phyloP scores from a whole-genome alignment of 495 filamentous ascomycete species.

The Hypomontagnella submonticulosa region DNA sequence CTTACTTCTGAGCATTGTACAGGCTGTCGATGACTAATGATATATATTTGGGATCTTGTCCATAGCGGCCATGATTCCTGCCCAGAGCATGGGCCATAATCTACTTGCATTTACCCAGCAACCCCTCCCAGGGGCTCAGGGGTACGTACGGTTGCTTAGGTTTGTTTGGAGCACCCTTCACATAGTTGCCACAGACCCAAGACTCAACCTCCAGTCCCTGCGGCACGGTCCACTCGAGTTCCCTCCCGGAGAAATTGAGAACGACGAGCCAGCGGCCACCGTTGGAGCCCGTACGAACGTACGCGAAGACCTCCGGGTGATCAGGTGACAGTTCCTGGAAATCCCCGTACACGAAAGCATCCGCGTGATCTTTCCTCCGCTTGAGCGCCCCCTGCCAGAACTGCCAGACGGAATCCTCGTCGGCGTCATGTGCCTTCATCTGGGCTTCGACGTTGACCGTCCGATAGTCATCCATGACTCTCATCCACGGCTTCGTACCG shows the following conservation, averaged over 20 bases:
- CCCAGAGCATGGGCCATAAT: not conserved
- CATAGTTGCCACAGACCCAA: constrained; percentile 37
- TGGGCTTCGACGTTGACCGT: constrained; percentile 60
- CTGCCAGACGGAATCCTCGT: constrained; percentile 52
- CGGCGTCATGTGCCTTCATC: constrained; percentile 29
- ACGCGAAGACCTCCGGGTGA: constrained; percentile 45
- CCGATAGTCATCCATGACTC: constrained; percentile 56
- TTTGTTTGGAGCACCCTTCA: constrained; percentile 25
- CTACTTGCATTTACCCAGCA: constrained; percentile 33
- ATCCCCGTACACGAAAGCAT: constrained; percentile 70
- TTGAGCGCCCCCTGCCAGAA: constrained; percentile 60
- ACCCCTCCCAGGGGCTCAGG: constrained; percentile 43
- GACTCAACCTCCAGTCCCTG: constrained; percentile 19
- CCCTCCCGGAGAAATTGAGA: constrained; percentile 43
- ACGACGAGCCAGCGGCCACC: constrained; percentile 45
- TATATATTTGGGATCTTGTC: not conserved
- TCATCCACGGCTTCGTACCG: constrained; percentile 62
- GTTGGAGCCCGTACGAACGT: constrained; percentile 39
- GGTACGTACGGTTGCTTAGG: constrained; percentile 31
- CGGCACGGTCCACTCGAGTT: constrained; percentile 40
- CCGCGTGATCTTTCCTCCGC: constrained; percentile 61
- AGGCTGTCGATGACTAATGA: not conserved
- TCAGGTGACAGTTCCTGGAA: constrained; percentile 55
- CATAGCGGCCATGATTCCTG: not conserved
- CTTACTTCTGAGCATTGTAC: no score